Evolutionary conservation across 108 stramenopile genomes (phyloP).

Genomic region (Conticribra guillardii): DNA sequence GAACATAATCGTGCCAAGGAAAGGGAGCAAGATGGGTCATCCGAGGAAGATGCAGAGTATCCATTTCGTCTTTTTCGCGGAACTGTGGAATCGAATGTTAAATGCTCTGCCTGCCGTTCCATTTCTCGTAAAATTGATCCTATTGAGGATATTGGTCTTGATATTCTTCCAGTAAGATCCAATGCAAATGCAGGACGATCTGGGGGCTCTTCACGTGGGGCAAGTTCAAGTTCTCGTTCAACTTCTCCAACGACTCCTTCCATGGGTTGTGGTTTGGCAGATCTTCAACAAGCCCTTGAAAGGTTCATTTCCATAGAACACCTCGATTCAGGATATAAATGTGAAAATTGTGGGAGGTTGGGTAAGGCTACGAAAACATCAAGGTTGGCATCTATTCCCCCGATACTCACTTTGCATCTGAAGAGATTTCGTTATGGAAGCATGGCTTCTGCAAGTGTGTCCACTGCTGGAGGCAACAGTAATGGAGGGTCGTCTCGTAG

Average conservation of each 20-base stretch:
- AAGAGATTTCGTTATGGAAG: conserved; percentile 87
- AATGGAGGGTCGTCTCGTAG: conserved; percentile 19
- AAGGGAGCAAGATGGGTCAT: neutral
- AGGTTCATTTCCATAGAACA: conserved; percentile 77
- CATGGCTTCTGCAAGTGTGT: conserved; percentile 11
- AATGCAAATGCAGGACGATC: neutral
- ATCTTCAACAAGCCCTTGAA: conserved; percentile 72
- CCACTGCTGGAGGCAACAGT: conserved; percentile 39
- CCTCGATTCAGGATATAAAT: conserved; percentile 87
- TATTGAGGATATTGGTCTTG: conserved; percentile 90
- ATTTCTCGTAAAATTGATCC: conserved; percentile 81
- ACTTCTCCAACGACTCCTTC: conserved; percentile 45
- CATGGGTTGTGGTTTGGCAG: conserved; percentile 53
- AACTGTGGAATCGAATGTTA: conserved; percentile 84
- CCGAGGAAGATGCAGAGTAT: conserved; percentile 64
- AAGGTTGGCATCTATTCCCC: conserved; percentile 82
- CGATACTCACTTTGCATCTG: conserved; percentile 86
- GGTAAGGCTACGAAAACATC: conserved; percentile 86
- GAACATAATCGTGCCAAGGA: conserved; percentile 2
- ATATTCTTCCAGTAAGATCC: conserved; percentile 58
- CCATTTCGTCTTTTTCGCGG: conserved; percentile 90
- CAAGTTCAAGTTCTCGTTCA: conserved; percentile 28
- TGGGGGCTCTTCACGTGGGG: conserved; percentile 8
- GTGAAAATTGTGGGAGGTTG: conserved; percentile 85
- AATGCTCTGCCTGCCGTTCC: conserved; percentile 68